Conservation (phyloP, 108 stramenopile species). For the Skeletonema menzelii region DNA sequence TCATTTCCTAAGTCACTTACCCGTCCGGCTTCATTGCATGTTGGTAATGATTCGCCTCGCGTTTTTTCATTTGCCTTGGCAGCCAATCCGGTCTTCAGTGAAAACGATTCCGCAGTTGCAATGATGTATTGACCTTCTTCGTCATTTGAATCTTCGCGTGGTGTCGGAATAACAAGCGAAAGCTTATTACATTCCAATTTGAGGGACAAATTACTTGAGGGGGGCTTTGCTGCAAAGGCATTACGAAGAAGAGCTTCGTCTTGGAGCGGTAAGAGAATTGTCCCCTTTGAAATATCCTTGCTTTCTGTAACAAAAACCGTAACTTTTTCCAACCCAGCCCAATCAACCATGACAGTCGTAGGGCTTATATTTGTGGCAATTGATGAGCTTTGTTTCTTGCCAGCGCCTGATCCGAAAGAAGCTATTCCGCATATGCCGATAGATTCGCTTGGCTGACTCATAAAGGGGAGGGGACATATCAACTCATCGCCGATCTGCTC, state of each 20-base stretch:
- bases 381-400: not conserved
- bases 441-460: not conserved
- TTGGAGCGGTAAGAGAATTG: not conserved
- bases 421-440: not conserved
- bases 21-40: not conserved
- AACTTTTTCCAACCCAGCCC: slow-evolving; percentile 12
- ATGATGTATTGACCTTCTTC: slow-evolving; percentile 7
- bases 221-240: not conserved
- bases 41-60: not conserved
- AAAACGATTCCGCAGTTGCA: not conserved
- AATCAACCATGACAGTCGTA: slow-evolving; percentile 11
- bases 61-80: not conserved
- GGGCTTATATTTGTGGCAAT: slow-evolving; percentile 5
- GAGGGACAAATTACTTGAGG: not conserved
- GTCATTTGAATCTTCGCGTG: not conserved
- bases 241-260: slow-evolving; percentile 2
- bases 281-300: slow-evolving; percentile 1
- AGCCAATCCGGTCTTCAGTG: slow-evolving; percentile 4
- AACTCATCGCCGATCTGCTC: not conserved
- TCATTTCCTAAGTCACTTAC: not conserved
- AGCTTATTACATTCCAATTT: slow-evolving; percentile 2
- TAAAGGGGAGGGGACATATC: not conserved
- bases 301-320: not conserved
- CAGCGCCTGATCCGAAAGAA: not conserved
- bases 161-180: slow-evolving; percentile 2